Conservation (phyloP, 305 asterid species). For the Fraxinus dipetala region DNA sequence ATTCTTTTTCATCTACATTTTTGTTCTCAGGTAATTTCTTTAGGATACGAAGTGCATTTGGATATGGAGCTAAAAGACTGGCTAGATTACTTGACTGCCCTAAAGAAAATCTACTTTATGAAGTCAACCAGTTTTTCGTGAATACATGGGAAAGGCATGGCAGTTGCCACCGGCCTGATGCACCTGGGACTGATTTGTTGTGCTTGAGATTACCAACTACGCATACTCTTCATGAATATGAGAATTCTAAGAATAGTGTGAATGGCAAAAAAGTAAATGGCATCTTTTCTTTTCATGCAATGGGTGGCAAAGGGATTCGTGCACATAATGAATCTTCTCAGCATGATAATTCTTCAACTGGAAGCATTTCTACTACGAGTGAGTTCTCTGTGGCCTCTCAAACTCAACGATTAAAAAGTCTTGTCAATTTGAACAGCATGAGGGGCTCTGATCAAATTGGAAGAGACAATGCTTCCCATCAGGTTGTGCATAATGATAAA, state of each 20-base stretch:
- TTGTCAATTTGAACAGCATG: constrained; percentile 38
- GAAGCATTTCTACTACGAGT: constrained; percentile 31
- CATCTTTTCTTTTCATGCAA: constrained; percentile 29
- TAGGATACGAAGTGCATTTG: constrained; percentile 87
- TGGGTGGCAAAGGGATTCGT: constrained; percentile 34
- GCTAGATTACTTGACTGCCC: constrained; percentile 76
- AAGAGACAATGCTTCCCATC: constrained; percentile 41
- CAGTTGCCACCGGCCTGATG: constrained; percentile 79
- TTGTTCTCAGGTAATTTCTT: constrained; percentile 71
- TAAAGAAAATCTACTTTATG: constrained; percentile 48
- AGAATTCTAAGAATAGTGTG: constrained; percentile 33
- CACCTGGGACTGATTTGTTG: constrained; percentile 49
- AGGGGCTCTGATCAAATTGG: constrained; percentile 40
- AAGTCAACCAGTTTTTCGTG: constrained; percentile 78
- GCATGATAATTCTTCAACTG: constrained; percentile 39
- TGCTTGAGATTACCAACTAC: constrained; percentile 39
- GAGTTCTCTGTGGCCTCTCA: constrained; percentile 45
- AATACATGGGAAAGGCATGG: constrained; percentile 89
- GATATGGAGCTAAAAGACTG: constrained; percentile 84
- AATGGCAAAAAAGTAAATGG: constrained; percentile 40
- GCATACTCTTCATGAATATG: constrained; percentile 33
- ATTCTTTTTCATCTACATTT: constrained; percentile 14
- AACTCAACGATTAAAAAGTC: constrained; percentile 45
- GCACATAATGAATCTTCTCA: constrained; percentile 34
- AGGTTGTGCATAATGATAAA: constrained; percentile 42